Base-by-base conservation (phyloP, 2,329 filamentous ascomycete genomes). In the Penicillium sclerotigenum region DNA sequence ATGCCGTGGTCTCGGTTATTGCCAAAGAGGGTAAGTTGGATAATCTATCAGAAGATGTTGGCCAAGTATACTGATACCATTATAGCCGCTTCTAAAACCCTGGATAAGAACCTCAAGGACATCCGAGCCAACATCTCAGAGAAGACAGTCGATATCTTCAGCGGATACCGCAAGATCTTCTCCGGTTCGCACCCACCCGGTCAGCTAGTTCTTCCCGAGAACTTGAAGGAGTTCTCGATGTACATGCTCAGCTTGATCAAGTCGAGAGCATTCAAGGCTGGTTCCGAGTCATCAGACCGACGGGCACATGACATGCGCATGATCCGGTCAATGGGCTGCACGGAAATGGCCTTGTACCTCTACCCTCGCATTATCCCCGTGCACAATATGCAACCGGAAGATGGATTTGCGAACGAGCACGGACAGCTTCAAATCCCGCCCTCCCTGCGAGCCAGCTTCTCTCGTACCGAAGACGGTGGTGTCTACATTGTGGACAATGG, bases 401-500 rank as follows among this genome's bases (percentile, higher is more conserved):
- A 97, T 65, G 93, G 94, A 10, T 99, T 97, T 71, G 85, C 92
- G n/a, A 92, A 97, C 67, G 87, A 91, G 69, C 91, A 90, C 4
- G 92, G 92, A 14, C 89, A 97, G 62, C 80, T 99, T 38, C 87
- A 87, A 69, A 86, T 99, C 77, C 94, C 94, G 3, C 85, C 88
- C 0, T 77, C 86, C 8, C 80, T 95, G 54, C 88, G 94, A 31
- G 88, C 91, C 10, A 92, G 89, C 0, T 99, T 96, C 74, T 85
- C 88, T 11, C 86, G 89, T 40, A 87, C 97, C 42, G 93, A 99
- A 75, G 87, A 95, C 52, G 94, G 94, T 28, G 94, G 94, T 31
- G 94, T 88, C 1, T 99, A 99, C 71, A 79, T 99, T 18, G 87
- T 99, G 22, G 94, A 99, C 72, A 97, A 97, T 66, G 94, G 94